phyloP scores from a whole-genome alignment of 495 filamentous ascomycete genomes.

The Penicillium manginii region DNA sequence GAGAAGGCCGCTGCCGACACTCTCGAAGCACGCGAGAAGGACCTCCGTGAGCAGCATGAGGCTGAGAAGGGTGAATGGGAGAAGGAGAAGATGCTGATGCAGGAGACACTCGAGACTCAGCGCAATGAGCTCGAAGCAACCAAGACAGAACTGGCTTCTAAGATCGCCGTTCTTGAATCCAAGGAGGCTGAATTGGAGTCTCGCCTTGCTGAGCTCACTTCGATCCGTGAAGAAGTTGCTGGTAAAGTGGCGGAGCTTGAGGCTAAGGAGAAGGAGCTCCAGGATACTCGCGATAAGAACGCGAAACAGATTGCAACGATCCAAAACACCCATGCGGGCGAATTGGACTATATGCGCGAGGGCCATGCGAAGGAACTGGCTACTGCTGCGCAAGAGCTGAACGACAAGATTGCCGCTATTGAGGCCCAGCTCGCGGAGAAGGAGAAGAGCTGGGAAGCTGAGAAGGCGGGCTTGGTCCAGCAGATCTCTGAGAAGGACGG shows the following conservation, averaged over 20 bases:
- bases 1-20: constrained; percentile 45
- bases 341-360: constrained; percentile 30
- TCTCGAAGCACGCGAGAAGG: constrained; percentile 44
- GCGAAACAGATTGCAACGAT: constrained; percentile 23
- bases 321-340: constrained; percentile 30
- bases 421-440: constrained; percentile 40
- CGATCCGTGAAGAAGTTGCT: constrained; percentile 33
- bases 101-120: constrained; percentile 43
- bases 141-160: constrained; percentile 40
- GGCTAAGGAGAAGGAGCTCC: constrained; percentile 32
- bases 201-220: constrained; percentile 36
- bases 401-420: constrained; percentile 43
- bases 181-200: constrained; percentile 30
- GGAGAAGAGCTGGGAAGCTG: constrained; percentile 41
- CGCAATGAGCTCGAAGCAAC: constrained; percentile 40
- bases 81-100: constrained; percentile 46
- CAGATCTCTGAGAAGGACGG: constrained; percentile 44
- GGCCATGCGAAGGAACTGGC: constrained; percentile 34
- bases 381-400: constrained; percentile 34
- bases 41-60: constrained; percentile 42
- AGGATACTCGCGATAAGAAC: constrained; percentile 29
- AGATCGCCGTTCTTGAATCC: constrained; percentile 30
- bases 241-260: constrained; percentile 24
- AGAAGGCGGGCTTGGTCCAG: constrained; percentile 38
- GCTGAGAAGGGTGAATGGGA: constrained; percentile 47